Base-by-base conservation (phyloP, 2,329 filamentous ascomycete species). In the Venturia effusa region DNA sequence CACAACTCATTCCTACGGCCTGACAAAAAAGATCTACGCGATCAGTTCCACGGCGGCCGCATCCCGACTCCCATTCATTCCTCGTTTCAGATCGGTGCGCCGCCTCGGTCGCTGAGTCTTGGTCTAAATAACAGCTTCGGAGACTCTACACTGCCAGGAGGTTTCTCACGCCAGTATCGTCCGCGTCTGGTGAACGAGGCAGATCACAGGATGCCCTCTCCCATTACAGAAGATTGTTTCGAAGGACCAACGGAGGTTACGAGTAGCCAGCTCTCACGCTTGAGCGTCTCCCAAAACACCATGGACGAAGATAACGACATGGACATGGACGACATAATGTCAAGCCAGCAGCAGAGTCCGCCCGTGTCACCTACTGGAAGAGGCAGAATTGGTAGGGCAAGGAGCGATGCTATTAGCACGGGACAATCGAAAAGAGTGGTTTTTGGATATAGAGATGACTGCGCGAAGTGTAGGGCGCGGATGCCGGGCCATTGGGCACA, bases 401-500 rank as follows among this genome's bases (percentile, higher is more conserved):
- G 75, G 61, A 76, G 74, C 62, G 75, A 74, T 51, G 74, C 74
- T 19, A 67, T 76, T 54, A 41, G 27, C n/a, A 51, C 74, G 24
- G 40, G 51, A 73, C 71, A 71, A 59, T 73, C 74, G 64, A 75
- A 72, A 30, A 71, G 76, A 45, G 76, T 79, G 64, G 76, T 75
- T 66, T 79, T 81, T 75, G 79, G 79, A 17, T 81, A 76, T 66
- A 71, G 78, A 34, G 74, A 78, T 13, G 79, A 81, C 66, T 81
- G 79, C 67, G 77, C 80, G 59, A 81, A 80, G 69, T 81, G 79
- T 67, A 71, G 73, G 63, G 70, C 73, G 66, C 70, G 74, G 63
- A 76, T 81, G n/a, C 79, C 78, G 1, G 79, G 79, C 0, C 79
- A 81, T 65, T 79, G 80, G 71, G 78, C 78, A 64, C 79, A 81